A percentile compares a stretch with the other conserved stretches of the same genome.
These are phyloP conservation scores for Neurospora terricola DNA, from an alignment of 495 filamentous ascomycete genomes.

Conservation along the genomic window DNA sequence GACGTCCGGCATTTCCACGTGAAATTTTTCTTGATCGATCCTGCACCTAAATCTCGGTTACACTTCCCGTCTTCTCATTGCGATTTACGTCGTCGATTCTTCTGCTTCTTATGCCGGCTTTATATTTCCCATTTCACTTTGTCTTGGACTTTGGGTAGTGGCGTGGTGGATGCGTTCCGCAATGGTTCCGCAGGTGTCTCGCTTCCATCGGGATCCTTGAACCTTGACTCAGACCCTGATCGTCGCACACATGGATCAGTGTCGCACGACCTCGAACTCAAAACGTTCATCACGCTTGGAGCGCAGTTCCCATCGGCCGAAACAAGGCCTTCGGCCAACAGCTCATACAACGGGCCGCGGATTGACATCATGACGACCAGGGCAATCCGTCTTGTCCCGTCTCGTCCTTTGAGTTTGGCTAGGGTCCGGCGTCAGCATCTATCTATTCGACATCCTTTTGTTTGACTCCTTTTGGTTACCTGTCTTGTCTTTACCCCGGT, in stretches of 20 bases:
- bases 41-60: constrained; percentile 2
- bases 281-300: background rate
- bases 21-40: background rate
- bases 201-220: background rate
- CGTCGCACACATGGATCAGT: background rate
- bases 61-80: background rate
- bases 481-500: background rate
- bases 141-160: background rate
- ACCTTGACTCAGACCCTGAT: background rate
- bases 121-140: background rate
- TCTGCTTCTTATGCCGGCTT: background rate
- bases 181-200: background rate
- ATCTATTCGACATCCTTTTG: background rate
- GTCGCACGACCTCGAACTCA: background rate
- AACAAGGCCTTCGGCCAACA: background rate
- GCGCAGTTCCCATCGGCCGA: background rate
- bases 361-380: background rate
- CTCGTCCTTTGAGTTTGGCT: background rate
- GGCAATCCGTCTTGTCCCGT: background rate
- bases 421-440: background rate
- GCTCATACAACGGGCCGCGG: background rate
- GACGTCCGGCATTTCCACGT: background rate
- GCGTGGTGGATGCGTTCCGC: background rate
- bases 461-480: background rate
- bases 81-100: background rate